Evolutionary conservation across 1,284 basidiomycete species (phyloP).

Genomic region (Ganoderma resinaceum): DNA sequence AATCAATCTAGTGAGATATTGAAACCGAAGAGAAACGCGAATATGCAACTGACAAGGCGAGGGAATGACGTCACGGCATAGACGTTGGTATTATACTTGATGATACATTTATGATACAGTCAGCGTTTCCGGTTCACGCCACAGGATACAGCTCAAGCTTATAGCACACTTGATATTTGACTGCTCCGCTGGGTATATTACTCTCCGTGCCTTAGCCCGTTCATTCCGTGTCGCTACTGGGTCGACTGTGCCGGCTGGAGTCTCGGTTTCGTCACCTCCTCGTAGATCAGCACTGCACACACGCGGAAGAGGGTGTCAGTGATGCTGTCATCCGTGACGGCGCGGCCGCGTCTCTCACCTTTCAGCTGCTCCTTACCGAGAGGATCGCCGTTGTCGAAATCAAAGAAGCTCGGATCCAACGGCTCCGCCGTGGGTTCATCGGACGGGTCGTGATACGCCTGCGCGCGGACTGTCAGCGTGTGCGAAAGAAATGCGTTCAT

Average conservation of each 20-base stretch:
- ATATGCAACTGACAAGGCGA: too few species aligned
- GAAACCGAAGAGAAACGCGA: too few species aligned
- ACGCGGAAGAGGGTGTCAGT: background rate
- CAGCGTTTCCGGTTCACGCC: conserved; percentile 1
- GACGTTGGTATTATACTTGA: conserved; percentile 25
- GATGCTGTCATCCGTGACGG: background rate
- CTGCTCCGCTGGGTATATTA: conserved; percentile 21
- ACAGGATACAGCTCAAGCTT: conserved; percentile 15
- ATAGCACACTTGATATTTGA: conserved; percentile 13
- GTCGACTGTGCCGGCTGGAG: conserved; percentile 13
- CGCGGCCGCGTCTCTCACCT: conserved; percentile 51
- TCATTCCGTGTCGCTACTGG: conserved; percentile 15
- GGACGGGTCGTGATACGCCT: conserved; percentile 90
- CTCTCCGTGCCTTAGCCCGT: background rate
- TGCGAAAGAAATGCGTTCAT: background rate
- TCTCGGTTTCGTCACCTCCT: conserved; percentile 55
- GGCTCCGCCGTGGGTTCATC: conserved; percentile 88
- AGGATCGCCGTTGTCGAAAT: conserved; percentile 82
- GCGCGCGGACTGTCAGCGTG: conserved; percentile 12
- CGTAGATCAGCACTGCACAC: conserved; percentile 60
- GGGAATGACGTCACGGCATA: too few species aligned
- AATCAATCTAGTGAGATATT: too few species aligned
- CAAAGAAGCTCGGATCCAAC: conserved; percentile 88
- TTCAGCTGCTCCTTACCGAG: conserved; percentile 74
- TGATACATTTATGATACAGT: conserved; percentile 29